Evolutionary conservation across 495 filamentous ascomycete species (phyloP).

Genomic region (Thozetella sp.): DNA sequence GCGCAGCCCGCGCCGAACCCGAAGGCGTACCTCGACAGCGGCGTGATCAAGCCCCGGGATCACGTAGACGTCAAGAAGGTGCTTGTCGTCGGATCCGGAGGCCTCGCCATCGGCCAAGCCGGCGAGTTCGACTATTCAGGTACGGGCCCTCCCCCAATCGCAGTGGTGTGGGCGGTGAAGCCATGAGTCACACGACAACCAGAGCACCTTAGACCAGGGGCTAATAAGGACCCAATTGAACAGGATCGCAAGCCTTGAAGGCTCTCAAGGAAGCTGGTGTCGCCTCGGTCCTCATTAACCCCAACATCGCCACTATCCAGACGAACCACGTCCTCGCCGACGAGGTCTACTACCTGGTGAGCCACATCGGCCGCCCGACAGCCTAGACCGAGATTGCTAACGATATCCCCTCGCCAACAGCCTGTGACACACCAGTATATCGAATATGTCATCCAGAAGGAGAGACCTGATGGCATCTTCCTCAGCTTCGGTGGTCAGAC

Average conservation of each 20-base stretch:
- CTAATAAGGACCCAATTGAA: conserved; percentile 18
- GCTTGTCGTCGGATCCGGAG: conserved; percentile 93
- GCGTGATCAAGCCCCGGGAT: conserved; percentile 73
- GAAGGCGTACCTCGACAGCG: conserved; percentile 86
- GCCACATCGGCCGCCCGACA: neutral
- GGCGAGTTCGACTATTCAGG: conserved; percentile 99
- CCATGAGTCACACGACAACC: conserved; percentile 28
- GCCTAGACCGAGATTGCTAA: neutral
- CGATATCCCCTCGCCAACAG: neutral
- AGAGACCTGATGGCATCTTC: conserved; percentile 95
- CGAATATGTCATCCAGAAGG: conserved; percentile 92
- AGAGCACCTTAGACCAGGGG: conserved; percentile 2
- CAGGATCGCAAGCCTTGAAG: conserved; percentile 94
- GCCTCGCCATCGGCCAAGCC: conserved; percentile 96
- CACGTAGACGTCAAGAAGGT: conserved; percentile 96
- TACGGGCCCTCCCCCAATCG: conserved; percentile 35
- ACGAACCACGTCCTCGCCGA: conserved; percentile 94
- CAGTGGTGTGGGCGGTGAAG: conserved; percentile 15
- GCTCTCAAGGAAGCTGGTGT: conserved; percentile 97
- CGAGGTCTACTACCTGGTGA: conserved; percentile 92
- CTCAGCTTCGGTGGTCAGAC: conserved; percentile 98
- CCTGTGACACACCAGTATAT: conserved; percentile 96
- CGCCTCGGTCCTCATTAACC: conserved; percentile 94
- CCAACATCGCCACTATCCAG: conserved; percentile 98
- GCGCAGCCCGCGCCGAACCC: conserved; percentile 75